Conservation (phyloP, 1,284 basidiomycete species). For the Apiotrichum akiyoshidainum region DNA sequence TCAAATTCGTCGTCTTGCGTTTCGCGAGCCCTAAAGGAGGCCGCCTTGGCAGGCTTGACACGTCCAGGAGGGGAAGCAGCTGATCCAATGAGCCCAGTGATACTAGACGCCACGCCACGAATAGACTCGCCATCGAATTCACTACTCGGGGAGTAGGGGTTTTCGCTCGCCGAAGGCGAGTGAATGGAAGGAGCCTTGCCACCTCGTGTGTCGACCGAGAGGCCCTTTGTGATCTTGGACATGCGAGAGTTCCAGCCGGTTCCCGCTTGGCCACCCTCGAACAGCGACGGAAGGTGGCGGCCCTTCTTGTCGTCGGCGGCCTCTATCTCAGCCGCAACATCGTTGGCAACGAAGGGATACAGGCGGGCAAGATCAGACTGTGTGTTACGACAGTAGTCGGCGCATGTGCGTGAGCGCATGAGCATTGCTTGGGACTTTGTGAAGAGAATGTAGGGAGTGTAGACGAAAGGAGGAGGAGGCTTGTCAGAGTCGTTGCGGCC, state of each 20-base stretch:
- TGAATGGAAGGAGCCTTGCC: slow-evolving; percentile 4
- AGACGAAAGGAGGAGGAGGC: slow-evolving; percentile 54
- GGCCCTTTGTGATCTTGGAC: slow-evolving; percentile 20
- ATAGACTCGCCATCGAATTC: slow-evolving; percentile 19
- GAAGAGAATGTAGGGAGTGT: slow-evolving; percentile 55
- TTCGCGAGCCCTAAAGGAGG: slow-evolving; percentile 8
- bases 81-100: slow-evolving; percentile 19
- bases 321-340: slow-evolving; percentile 43
- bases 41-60: slow-evolving; percentile 7
- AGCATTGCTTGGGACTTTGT: slow-evolving; percentile 54
- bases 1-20: slow-evolving; percentile 7
- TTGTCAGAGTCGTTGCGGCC: slow-evolving; percentile 48
- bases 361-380: slow-evolving; percentile 47
- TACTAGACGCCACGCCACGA: slow-evolving; percentile 5
- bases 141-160: slow-evolving; percentile 14
- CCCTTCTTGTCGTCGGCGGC: slow-evolving; percentile 31
- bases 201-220: slow-evolving; percentile 23
- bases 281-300: slow-evolving; percentile 16
- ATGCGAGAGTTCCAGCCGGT: slow-evolving; percentile 21
- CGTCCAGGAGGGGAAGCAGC: slow-evolving; percentile 8
- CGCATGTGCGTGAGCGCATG: slow-evolving; percentile 47
- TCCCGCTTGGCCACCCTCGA: slow-evolving; percentile 9
- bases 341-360: slow-evolving; percentile 46
- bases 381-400: slow-evolving; percentile 48
- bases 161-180: neutral